Conservation (phyloP, 2,329 filamentous ascomycete genomes). For the Cylindrodendrum hubeiense region DNA sequence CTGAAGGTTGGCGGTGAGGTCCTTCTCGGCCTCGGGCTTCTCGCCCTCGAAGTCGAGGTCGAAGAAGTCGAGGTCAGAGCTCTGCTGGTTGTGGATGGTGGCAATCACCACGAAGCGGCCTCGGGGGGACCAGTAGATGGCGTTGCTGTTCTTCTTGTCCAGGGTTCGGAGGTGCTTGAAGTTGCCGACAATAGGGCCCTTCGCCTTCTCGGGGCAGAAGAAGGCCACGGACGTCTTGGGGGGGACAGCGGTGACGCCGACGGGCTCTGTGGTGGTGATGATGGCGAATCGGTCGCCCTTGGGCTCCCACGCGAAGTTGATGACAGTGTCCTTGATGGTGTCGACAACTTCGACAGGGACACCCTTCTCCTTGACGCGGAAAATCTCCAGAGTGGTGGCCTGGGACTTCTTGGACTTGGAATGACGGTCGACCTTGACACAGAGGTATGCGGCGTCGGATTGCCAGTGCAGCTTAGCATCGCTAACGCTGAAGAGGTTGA, state of each 20-base stretch:
- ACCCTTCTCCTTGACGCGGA: constrained; percentile 96
- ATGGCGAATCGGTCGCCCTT: constrained; percentile 98
- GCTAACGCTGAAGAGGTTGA: constrained; percentile 98
- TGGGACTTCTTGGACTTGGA: constrained; percentile 99
- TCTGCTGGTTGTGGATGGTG: constrained; percentile 92
- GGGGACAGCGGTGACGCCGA: constrained; percentile 81
- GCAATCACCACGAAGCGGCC: constrained; percentile 96
- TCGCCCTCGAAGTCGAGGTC: constrained; percentile 98
- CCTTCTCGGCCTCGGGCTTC: constrained; percentile 92
- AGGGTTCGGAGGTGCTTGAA: constrained; percentile 96
- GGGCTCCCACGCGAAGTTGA: constrained; percentile 99
- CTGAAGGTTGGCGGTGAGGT: constrained; percentile 93
- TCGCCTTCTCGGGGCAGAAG: constrained; percentile 96
- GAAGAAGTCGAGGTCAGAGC: constrained; percentile 96
- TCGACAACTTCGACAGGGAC: constrained; percentile 98
- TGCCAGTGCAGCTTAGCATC: constrained; percentile 99
- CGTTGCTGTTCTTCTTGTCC: constrained; percentile 99
- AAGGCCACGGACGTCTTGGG: constrained; percentile 97
- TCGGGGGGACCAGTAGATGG: constrained; percentile 98
- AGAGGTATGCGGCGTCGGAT: constrained; percentile 92
- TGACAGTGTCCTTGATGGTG: constrained; percentile 97
- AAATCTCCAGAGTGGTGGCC: constrained; percentile 97
- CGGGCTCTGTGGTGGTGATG: constrained; percentile 91
- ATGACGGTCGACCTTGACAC: constrained; percentile 98
- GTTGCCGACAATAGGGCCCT: constrained; percentile 84